Evolutionary conservation across 805 yeast species (phyloP).

Genomic region (Teunomyces cretensis): DNA sequence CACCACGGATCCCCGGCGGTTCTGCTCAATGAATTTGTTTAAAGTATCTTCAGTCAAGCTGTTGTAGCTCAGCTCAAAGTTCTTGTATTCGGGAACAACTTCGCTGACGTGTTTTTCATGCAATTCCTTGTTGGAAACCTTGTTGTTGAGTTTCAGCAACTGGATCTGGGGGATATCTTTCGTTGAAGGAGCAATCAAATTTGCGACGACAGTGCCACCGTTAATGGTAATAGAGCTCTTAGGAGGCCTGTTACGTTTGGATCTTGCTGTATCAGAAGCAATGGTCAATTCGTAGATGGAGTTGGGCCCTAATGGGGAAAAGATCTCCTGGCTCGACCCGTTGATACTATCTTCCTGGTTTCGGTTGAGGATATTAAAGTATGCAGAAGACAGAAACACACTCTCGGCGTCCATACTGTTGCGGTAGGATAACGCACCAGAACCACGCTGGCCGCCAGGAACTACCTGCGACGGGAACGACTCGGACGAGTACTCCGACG

Average conservation of each 20-base stretch:
- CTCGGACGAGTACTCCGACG: conserved; percentile 22
- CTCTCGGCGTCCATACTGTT: conserved; percentile 34
- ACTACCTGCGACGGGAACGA: conserved; percentile 15
- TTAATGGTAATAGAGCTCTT: conserved; percentile 36
- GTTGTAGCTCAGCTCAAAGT: conserved; percentile 39
- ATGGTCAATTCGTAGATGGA: conserved; percentile 76
- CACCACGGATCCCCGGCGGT: conserved; percentile 6
- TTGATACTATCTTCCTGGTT: conserved; percentile 15
- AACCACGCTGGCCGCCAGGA: conserved; percentile 6
- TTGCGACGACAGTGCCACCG: conserved; percentile 43
- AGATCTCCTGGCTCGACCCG: conserved; percentile 17
- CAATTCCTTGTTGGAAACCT: conserved; percentile 23
- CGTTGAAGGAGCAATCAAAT: conserved; percentile 66
- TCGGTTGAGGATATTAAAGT: conserved; percentile 19
- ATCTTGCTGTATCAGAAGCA: conserved; percentile 50
- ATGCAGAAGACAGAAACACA: conserved; percentile 27
- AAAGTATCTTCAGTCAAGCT: conserved; percentile 38
- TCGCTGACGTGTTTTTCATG: conserved; percentile 16
- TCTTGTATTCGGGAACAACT: conserved; percentile 27
- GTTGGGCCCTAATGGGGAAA: conserved; percentile 66
- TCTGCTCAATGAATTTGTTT: conserved; percentile 24
- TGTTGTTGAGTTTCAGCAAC: conserved; percentile 36
- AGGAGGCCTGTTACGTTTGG: conserved; percentile 32
- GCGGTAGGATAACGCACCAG: conserved; percentile 19
- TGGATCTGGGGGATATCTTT: conserved; percentile 83